Base-by-base conservation (phyloP, 805 yeast species). In the Grigorovia transvaalensis region DNA sequence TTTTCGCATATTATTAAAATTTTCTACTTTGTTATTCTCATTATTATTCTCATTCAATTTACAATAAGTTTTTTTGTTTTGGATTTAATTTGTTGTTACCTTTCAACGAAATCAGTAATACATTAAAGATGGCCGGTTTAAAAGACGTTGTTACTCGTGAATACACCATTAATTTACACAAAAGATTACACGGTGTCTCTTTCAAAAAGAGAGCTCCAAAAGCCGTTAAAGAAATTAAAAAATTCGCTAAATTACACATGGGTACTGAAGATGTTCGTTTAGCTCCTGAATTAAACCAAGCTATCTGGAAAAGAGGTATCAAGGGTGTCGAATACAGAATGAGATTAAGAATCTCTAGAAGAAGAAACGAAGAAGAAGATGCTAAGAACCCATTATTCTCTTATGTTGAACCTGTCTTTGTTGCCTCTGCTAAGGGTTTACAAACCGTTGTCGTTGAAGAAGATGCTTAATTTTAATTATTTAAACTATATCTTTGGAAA, bases 181-280 rank as follows among this genome's bases (percentile, higher is more conserved):
- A 89, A 79, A 89, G 98, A 81, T 86, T 89, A 75, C 96, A 88
- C 79, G 98, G 98, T 82, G 90, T 85, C 68, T 86, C 88, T 79
- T 93, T 91, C 96, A 93, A 93, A 84, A 87, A 86, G 86, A 89
- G 97, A 82, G 99, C 99, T 72, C 99, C 99, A 80, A 88, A 80
- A 75, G 99, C 99, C 71, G 93, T 91, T 79, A 93, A 88, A 87
- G 99, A 89, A 79, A 90, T 93, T 81, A 91, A 88, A 84, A 89
- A 87, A 79, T 93, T 93, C 75, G 97, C 98, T 73, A 82, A 87
- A 75, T 83, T 88, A 80, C 97, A 91, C 86, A 88, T 93, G 93
- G 98, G 98, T 75, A 93, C 99, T 70, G 77, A 85, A 63, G 99
- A 93, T 75, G 98, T 93, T 76, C 93, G 99, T 83, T 79, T 93